Evolutionary conservation across 129 eudicot genomes (phyloP).

Genomic region (Flaveria brownii): DNA sequence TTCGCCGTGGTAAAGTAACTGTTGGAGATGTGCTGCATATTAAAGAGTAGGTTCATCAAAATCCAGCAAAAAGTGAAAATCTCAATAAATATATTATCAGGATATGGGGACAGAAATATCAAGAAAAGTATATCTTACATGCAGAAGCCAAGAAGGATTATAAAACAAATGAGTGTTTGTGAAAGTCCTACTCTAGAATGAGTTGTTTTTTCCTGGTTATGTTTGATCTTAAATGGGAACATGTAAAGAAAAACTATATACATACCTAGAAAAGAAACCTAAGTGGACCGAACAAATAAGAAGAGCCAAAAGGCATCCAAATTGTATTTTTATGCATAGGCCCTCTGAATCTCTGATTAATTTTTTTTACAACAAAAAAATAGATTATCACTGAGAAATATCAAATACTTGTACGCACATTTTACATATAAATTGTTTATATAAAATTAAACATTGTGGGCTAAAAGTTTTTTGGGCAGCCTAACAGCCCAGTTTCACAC

Average conservation of each 20-base stretch:
- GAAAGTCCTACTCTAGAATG: neutral
- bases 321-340: neutral
- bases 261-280: neutral
- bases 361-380: neutral
- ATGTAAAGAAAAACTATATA: neutral
- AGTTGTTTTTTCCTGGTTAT: neutral
- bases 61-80: slow-evolving; percentile 13
- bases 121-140: neutral
- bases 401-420: neutral
- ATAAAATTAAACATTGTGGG: neutral
- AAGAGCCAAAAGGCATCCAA: neutral
- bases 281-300: neutral
- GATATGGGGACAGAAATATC: neutral
- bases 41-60: slow-evolving; percentile 11
- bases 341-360: neutral
- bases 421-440: neutral
- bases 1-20: slow-evolving; percentile 49
- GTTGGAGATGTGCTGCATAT: slow-evolving; percentile 52
- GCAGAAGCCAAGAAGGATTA: neutral
- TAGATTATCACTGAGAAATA: neutral
- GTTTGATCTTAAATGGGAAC: neutral
- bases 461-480: neutral
- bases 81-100: neutral
- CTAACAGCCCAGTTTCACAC: too few relatives aligned
- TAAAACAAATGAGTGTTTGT: neutral